Percentiles rank a stretch among this genome's conserved stretches.
Evolutionary conservation across 2,329 filamentous ascomycete genomes (phyloP).

Genomic region (Aspergillus sclerotialis): DNA sequence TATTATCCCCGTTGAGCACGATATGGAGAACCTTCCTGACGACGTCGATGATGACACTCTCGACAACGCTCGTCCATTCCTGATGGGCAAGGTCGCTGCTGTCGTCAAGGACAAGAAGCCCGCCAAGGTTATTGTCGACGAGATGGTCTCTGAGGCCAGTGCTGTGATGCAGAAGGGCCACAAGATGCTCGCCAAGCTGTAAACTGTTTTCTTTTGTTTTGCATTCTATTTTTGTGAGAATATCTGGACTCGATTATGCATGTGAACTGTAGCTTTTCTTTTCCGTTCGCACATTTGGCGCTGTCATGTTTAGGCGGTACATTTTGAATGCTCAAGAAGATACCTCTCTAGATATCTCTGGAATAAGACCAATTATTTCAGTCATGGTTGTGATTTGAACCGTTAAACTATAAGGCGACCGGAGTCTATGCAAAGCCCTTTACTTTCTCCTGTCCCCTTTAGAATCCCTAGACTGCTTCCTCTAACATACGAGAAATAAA

Average conservation of each 20-base stretch:
- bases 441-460: no score
- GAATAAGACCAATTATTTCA: no score
- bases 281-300: no score
- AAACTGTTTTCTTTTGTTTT: slow-evolving; percentile 24
- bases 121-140: slow-evolving; percentile 88
- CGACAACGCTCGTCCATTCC: slow-evolving; percentile 81
- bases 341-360: no score
- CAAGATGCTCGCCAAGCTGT: slow-evolving; percentile 64
- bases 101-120: slow-evolving; percentile 88
- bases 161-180: slow-evolving; percentile 61
- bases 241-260: slow-evolving; percentile 3
- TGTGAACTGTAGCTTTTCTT: slow-evolving; percentile 1
- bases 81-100: slow-evolving; percentile 96
- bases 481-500: no score
- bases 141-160: slow-evolving; percentile 80
- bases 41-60: slow-evolving; percentile 76
- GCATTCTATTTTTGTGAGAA: background rate
- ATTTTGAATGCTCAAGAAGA: slow-evolving; percentile 1
- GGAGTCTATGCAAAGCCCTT: no score
- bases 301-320: background rate
- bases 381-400: no score
- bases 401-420: no score
- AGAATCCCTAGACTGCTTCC: no score
- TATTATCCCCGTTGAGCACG: slow-evolving; percentile 85
- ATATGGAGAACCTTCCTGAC: slow-evolving; percentile 73